Evolutionary conservation across 2,329 filamentous ascomycete species (phyloP), one percentile per base, ranked within the genome.

Genomic region (Myrmaecium sp.): DNA sequence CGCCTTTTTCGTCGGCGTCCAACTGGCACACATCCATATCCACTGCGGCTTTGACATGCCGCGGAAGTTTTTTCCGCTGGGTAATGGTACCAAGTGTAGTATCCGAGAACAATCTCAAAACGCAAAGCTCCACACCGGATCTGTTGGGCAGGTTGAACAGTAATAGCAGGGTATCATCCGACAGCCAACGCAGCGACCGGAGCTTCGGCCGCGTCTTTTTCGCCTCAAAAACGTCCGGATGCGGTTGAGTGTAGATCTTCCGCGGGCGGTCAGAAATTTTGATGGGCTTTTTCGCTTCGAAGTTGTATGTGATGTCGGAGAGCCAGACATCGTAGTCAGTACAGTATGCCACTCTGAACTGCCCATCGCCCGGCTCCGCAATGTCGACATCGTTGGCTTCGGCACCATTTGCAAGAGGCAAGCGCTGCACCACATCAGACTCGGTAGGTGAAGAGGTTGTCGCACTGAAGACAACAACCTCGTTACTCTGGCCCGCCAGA

Each of bases 381-480:
- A 83, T 60, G 44, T 84, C 79, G 26, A 83, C 40, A 46, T 83
- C 79, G 41, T 69, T 69, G 1, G 71, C 72, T 40, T 74, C 69
- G 33, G 60, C 55, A 17, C 54, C 56, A 27, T 55, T 54, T 5
- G 50, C 52, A 17, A 72, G 48, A 8, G 46, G 46, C 28, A 74
- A 64, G 13, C 64, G 49, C 35, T 62, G 53, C 38, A 70, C 57
- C 7, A 73, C 53, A 31, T 73, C 65, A 11, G 51, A 41, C 9
- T 52, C 36, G 18, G 57, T 55, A 10, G 30, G 30, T 14, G 58
- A 54, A 2, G 59, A 55, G 12, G 62, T 59, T 5, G 63, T 68
- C 11, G 74, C 69, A 44, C 79, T 68, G 46, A 93, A 92, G 21
- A 93, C 54, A 14, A 81, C 74, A 33, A 94, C 67, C 53, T 94